Evolutionary conservation across 345 rosid species (phyloP).

Genomic region (Murraya paniculata): DNA sequence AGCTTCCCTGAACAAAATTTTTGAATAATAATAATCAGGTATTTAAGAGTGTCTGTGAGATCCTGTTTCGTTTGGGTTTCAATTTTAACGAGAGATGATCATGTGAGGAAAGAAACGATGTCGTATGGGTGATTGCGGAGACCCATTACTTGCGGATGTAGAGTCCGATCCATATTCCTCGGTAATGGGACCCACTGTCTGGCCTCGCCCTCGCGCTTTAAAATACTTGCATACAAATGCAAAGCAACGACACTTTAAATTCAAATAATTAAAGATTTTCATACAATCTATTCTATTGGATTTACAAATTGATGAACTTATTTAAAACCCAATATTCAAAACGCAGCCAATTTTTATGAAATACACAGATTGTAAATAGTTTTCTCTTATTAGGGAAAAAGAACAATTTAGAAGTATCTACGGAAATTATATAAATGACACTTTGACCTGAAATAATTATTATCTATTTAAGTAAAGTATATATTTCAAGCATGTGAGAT

Average conservation of each 20-base stretch:
- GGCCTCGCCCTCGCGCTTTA: background rate
- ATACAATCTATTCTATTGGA: no score
- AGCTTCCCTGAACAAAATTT: constrained; percentile 9
- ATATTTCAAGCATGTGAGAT: background rate
- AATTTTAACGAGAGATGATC: background rate
- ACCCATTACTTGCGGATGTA: background rate
- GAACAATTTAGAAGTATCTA: background rate
- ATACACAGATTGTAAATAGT: background rate
- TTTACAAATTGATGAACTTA: no score
- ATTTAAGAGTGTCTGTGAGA: constrained; percentile 6
- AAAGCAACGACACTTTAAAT: no score
- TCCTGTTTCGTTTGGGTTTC: background rate
- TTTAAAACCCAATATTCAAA: background rate
- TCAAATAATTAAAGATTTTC: no score
- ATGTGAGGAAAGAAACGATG: constrained; percentile 7
- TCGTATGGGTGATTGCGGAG: background rate
- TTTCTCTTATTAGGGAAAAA: background rate
- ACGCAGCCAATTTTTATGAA: no score
- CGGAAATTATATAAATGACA: no score
- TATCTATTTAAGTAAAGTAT: background rate
- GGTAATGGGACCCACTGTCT: background rate
- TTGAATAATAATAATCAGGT: background rate
- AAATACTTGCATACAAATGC: no score
- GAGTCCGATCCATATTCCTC: background rate
- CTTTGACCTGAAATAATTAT: background rate